Conservation (phyloP, 129 eudicot species). For the Helichrysum umbraculigerum region DNA sequence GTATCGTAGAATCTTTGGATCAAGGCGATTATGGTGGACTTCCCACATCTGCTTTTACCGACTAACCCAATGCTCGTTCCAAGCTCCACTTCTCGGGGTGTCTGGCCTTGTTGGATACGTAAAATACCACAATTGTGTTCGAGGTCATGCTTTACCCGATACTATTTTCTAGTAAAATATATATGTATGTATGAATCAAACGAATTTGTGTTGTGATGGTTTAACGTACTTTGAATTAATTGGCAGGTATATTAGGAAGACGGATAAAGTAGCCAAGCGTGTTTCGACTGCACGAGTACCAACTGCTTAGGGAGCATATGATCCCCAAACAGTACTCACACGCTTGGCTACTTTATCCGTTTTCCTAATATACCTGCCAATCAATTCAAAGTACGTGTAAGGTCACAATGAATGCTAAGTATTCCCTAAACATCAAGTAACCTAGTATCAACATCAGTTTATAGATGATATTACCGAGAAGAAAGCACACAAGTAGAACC, state of each 20-base stretch:
- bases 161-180: no score
- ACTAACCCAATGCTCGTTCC: slow-evolving; percentile 90
- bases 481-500: no score
- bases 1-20: slow-evolving; percentile 82
- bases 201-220: slow-evolving; percentile 5
- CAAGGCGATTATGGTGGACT: slow-evolving; percentile 81
- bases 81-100: slow-evolving; percentile 57
- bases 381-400: neutral
- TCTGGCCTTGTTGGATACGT: slow-evolving; percentile 75
- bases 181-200: neutral
- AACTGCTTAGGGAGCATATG: slow-evolving; percentile 88
- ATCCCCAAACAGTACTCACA: slow-evolving; percentile 83
- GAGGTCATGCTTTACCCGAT: no score
- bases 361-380: slow-evolving; percentile 65
- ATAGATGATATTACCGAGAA: no score
- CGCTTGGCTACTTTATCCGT: slow-evolving; percentile 68
- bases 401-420: no score
- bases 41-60: slow-evolving; percentile 95
- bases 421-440: no score
- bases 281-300: slow-evolving; percentile 86
- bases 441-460: no score
- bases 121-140: slow-evolving; percentile 43
- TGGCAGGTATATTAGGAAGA: slow-evolving; percentile 66
- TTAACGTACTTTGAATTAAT: neutral
- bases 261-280: slow-evolving; percentile 69